These are phyloP conservation scores for Peronospora destructor DNA, from an alignment of 352 stramenopile genomes.

Conservation along the genomic window DNA sequence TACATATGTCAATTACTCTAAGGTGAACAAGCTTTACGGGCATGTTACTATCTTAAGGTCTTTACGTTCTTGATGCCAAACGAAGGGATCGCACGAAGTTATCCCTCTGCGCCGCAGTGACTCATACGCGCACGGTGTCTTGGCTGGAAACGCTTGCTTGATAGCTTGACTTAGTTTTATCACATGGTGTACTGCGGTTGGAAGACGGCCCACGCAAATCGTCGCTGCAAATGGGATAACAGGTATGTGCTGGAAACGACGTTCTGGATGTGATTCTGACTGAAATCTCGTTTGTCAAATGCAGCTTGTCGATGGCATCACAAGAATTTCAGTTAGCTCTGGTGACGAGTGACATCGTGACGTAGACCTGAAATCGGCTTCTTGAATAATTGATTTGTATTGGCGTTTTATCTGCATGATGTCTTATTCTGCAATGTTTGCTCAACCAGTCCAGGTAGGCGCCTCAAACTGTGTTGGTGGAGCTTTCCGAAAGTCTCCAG, in stretches of 20 bases:
- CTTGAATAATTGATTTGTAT: conserved; percentile 18
- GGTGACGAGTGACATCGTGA: conserved; percentile 21
- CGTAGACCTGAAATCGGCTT: neutral
- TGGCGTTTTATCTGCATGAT: conserved; percentile 1
- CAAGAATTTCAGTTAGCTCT: conserved; percentile 57
- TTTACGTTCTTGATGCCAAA: conserved; percentile 61
- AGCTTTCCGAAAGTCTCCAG: conserved; percentile 17
- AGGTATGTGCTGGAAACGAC: conserved; percentile 76
- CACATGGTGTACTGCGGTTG: conserved; percentile 21
- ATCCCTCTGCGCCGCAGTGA: conserved; percentile 64
- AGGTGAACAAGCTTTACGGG: conserved; percentile 55
- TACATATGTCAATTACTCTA: conserved; percentile 58
- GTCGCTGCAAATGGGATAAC: conserved; percentile 54
- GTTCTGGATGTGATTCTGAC: conserved; percentile 71
- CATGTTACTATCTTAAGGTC: conserved; percentile 78
- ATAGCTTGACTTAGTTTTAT: conserved; percentile 48
- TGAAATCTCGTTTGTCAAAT: conserved; percentile 82
- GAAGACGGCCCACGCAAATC: conserved; percentile 70
- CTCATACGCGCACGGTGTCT: conserved; percentile 2
- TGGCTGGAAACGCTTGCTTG: conserved; percentile 51
- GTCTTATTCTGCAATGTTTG: neutral
- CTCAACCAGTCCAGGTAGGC: conserved; percentile 7
- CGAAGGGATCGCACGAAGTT: conserved; percentile 50
- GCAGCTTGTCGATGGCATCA: conserved; percentile 73
- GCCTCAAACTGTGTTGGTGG: conserved; percentile 5